Evolutionary conservation across 2,329 filamentous ascomycete species (phyloP), one percentile per base, ranked within the genome.

Genomic region (Cordyceps cicadae): DNA sequence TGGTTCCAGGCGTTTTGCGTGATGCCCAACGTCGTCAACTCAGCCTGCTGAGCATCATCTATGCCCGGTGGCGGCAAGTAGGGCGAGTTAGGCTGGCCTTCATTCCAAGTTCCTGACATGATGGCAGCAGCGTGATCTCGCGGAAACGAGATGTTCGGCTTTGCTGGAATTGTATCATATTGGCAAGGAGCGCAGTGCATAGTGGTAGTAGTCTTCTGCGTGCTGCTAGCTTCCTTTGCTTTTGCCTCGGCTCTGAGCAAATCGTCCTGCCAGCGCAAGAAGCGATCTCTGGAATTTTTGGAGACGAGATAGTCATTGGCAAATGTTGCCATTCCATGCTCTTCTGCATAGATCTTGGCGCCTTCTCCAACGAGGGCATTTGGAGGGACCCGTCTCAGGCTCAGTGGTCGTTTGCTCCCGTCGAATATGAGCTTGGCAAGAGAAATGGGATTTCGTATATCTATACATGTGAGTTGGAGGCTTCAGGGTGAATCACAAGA

Each of bases 391-490:
- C 94, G 87, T 59, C 89, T 86, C 55, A 97, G 82, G 8, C 90
- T 90, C n/a, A 97, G 76, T 1, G 89, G 85, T 62, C 86, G 81
- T 54, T 84, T 88, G 61, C 90, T 90, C 62, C 84, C 82, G 61
- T 96, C 88, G 24, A 96, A 85, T 29, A 99, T 85, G 43, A 89
- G 73, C 52, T 93, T 89, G 58, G 94, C 94, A 7, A 97, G 79
- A 8, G 87, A 89, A 43, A 99, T 92, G 0, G 94, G 94, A 67
- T 99, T 99, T 67, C 89, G 92, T 70, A 99, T 86, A 69, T 93
- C 92, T 96, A 65, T 3, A 41, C 43, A 17, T 32, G 48, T 66
- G 49, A 70, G 62, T 26, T 69, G 7, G n/a, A 19, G 12, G 46
- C 26, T 64, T 37, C 59, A 52, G 19, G 15, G 17, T 14, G 11